Conservation (phyloP, 1,139 yeast genomes). For the Pichia norvegensis region DNA sequence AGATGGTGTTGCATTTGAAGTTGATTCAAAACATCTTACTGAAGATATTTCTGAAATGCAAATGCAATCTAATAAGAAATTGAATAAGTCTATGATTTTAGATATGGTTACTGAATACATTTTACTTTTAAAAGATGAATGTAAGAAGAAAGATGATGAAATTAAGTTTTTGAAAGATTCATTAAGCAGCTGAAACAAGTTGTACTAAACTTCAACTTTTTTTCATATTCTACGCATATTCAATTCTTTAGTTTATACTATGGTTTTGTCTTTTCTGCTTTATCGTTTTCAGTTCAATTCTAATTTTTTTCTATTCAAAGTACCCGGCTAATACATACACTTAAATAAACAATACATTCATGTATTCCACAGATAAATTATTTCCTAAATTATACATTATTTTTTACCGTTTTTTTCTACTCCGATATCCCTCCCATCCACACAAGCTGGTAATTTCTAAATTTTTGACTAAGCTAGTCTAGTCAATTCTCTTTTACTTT, state of each 20-base stretch:
- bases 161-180: not conserved
- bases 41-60: conserved; percentile 2
- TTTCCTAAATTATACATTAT: no score
- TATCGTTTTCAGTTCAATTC: not conserved
- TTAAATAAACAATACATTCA: no score
- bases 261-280: not conserved
- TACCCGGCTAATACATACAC: no score
- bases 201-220: not conserved
- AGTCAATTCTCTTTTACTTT: not conserved
- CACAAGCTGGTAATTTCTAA: not conserved
- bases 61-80: conserved; percentile 26
- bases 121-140: conserved; percentile 40
- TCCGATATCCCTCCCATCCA: not conserved
- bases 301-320: no score
- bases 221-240: not conserved
- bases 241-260: not conserved
- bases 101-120: conserved; percentile 62
- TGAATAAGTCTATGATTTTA: conserved; percentile 57
- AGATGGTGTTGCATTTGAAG: conserved; percentile 52
- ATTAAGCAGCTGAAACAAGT: not conserved
- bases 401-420: no score
- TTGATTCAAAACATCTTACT: conserved; percentile 25
- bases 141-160: conserved; percentile 22
- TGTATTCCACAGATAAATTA: no score
- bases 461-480: not conserved